Percentiles rank a stretch among this genome's conserved stretches.
These are phyloP conservation scores for Paramecium caudatum DNA, from an alignment of 73 alveolate species.

Conservation along the genomic window DNA sequence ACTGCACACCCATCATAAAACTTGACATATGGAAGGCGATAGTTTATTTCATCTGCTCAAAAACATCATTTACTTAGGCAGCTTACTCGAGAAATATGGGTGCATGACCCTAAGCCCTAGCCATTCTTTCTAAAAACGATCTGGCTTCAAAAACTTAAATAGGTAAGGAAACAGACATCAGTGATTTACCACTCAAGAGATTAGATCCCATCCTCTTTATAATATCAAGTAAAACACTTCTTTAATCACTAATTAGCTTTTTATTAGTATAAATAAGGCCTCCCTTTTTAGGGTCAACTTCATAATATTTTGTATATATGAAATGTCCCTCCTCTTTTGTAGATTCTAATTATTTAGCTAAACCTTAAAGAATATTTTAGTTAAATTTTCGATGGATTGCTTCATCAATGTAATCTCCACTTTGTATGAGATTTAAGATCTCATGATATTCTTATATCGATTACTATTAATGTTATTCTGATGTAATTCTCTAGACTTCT, in stretches of 20 bases:
- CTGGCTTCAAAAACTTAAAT: constrained; percentile 66
- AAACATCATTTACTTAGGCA: constrained; percentile 29
- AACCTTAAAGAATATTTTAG: constrained; percentile 1
- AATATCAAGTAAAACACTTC: constrained; percentile 61
- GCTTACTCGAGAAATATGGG: constrained; percentile 75
- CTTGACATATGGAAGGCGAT: constrained; percentile 14
- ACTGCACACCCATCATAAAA: constrained; percentile 73
- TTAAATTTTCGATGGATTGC: neutral
- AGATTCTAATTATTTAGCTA: constrained; percentile 53
- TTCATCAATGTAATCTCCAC: neutral
- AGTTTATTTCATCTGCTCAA: constrained; percentile 60
- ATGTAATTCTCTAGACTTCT: constrained; percentile 19
- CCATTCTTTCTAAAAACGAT: constrained; percentile 73
- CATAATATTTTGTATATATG: constrained; percentile 58
- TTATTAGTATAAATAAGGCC: constrained; percentile 65
- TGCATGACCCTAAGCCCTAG: constrained; percentile 76
- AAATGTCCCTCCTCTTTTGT: constrained; percentile 73
- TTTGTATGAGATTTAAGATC: neutral
- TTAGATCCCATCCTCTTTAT: constrained; percentile 76
- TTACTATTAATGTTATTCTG: constrained; percentile 56
- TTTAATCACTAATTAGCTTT: constrained; percentile 46
- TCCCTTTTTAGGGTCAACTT: constrained; percentile 72
- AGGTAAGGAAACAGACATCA: constrained; percentile 74
- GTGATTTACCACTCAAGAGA: constrained; percentile 64
- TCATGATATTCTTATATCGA: constrained; percentile 20